phyloP scores from a whole-genome alignment of 1,284 basidiomycete genomes.

The Tilletiopsis washingtonensis region DNA sequence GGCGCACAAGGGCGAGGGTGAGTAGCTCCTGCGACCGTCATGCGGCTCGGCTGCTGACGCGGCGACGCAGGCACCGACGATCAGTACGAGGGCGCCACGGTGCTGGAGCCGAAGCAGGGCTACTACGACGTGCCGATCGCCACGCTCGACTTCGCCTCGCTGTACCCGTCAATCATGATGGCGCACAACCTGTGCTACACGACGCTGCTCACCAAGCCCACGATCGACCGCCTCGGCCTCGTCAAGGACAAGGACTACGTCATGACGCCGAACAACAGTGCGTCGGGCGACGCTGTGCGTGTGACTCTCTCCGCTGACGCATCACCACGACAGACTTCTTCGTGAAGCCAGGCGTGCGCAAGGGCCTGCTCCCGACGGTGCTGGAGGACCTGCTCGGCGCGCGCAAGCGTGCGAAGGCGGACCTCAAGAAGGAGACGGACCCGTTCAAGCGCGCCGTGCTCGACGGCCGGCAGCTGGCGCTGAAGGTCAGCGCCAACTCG shows the following conservation, averaged over 20 bases:
- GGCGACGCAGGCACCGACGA: slow-evolving; percentile 46
- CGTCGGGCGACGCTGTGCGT: neutral
- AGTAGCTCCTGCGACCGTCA: too few species aligned
- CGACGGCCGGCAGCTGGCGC: slow-evolving; percentile 44
- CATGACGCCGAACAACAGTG: slow-evolving; percentile 43
- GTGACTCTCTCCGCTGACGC: neutral
- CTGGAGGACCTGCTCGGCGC: slow-evolving; percentile 41
- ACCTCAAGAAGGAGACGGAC: slow-evolving; percentile 46
- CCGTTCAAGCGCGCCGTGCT: slow-evolving; percentile 45
- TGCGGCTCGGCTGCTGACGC: too few species aligned
- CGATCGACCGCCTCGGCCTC: slow-evolving; percentile 39
- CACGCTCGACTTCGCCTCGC: slow-evolving; percentile 46
- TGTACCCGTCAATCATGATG: slow-evolving; percentile 48
- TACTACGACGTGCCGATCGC: slow-evolving; percentile 46
- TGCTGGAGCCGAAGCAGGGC: slow-evolving; percentile 44
- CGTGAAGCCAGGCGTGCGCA: slow-evolving; percentile 34
- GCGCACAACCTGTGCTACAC: slow-evolving; percentile 48
- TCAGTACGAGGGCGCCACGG: slow-evolving; percentile 47
- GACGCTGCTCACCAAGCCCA: slow-evolving; percentile 41
- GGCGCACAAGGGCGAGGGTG: slow-evolving; percentile 42
- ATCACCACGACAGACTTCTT: slow-evolving; percentile 26
- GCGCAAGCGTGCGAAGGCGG: slow-evolving; percentile 44
- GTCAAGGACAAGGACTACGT: slow-evolving; percentile 42
- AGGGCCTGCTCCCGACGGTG: slow-evolving; percentile 43
- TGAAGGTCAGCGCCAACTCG: slow-evolving; percentile 47